Evolutionary conservation across 768 basidiomycete genomes (phyloP).

Genomic region (Trametes sanguinea): DNA sequence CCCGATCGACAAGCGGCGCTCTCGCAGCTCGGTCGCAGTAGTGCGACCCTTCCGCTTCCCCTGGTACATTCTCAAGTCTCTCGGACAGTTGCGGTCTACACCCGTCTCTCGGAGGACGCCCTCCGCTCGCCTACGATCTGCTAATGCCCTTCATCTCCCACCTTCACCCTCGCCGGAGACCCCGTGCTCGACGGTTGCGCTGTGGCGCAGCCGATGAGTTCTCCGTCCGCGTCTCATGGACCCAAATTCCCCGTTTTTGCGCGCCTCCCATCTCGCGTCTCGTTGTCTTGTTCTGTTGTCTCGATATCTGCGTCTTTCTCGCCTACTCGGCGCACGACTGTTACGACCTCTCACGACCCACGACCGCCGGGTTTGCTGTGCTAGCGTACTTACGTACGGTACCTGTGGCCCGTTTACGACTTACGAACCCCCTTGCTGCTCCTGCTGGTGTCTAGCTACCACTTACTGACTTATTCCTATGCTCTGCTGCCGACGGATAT

Average conservation of each 20-base stretch:
- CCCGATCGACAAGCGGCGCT: slow-evolving; percentile 16
- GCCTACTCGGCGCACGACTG: slow-evolving; percentile 13
- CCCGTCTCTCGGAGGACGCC: slow-evolving; percentile 10
- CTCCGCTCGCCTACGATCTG: slow-evolving; percentile 10
- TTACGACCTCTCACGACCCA: slow-evolving; percentile 32
- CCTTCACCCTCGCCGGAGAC: background rate
- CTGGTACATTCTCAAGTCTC: slow-evolving; percentile 1
- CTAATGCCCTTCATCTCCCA: slow-evolving; percentile 2
- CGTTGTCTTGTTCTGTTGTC: slow-evolving; percentile 10
- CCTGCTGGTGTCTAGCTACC: slow-evolving; percentile 8
- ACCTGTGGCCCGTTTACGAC: background rate
- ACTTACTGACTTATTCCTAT: slow-evolving; percentile 30
- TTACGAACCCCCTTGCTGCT: background rate
- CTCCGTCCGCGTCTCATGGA: slow-evolving; percentile 20
- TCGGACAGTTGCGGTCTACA: slow-evolving; percentile 17
- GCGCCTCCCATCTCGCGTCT: background rate
- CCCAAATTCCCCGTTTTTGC: slow-evolving; percentile 16
- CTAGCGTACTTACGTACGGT: slow-evolving; percentile 21
- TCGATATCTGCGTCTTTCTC: slow-evolving; percentile 12
- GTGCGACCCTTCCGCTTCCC: slow-evolving; percentile 17
- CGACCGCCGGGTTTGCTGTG: slow-evolving; percentile 16
- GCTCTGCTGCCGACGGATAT: background rate
- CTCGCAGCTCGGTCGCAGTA: slow-evolving; percentile 12
- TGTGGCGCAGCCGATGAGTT: slow-evolving; percentile 2
- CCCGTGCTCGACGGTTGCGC: slow-evolving; percentile 11